Conservation (phyloP, 2,329 filamentous ascomycete genomes). For the Parafenestella ontariensis region DNA sequence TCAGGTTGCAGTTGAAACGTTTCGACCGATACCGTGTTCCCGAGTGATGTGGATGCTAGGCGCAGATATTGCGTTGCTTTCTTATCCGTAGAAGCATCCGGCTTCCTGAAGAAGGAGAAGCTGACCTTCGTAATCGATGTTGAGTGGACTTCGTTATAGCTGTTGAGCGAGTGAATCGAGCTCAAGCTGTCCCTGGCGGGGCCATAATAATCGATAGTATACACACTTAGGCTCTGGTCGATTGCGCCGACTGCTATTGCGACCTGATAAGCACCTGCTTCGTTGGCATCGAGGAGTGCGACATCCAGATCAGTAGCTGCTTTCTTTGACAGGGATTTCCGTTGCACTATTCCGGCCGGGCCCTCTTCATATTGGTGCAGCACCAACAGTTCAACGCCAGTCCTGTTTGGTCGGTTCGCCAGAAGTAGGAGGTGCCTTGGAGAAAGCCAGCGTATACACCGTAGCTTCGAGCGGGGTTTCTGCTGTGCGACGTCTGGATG, state of each 20-base stretch:
- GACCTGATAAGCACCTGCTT: slow-evolving; percentile 74
- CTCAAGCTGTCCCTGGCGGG: slow-evolving; percentile 53
- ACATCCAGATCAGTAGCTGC: slow-evolving; percentile 82
- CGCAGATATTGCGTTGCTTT: slow-evolving; percentile 68
- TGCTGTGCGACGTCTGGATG: slow-evolving; percentile 44
- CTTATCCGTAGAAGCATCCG: slow-evolving; percentile 26
- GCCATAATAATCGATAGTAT: slow-evolving; percentile 75
- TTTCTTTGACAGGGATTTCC: slow-evolving; percentile 70
- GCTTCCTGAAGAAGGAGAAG: slow-evolving; percentile 56
- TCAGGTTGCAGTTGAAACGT: slow-evolving; percentile 70
- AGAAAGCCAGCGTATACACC: slow-evolving; percentile 63
- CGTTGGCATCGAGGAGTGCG: slow-evolving; percentile 67
- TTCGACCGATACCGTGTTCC: slow-evolving; percentile 80
- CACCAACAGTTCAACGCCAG: slow-evolving; percentile 63
- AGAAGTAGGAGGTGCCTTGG: slow-evolving; percentile 62
- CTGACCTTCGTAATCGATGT: slow-evolving; percentile 65
- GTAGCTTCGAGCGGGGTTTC: slow-evolving; percentile 58
- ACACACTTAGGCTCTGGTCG: slow-evolving; percentile 78
- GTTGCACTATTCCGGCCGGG: slow-evolving; percentile 56
- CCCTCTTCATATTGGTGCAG: slow-evolving; percentile 67
- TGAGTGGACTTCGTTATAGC: slow-evolving; percentile 58
- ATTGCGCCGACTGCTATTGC: slow-evolving; percentile 81
- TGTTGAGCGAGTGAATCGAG: slow-evolving; percentile 58
- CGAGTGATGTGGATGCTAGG: slow-evolving; percentile 81
- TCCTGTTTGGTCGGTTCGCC: slow-evolving; percentile 61